Evolutionary conservation across 345 rosid species (phyloP).

Genomic region (Raphanus raphanistrum): DNA sequence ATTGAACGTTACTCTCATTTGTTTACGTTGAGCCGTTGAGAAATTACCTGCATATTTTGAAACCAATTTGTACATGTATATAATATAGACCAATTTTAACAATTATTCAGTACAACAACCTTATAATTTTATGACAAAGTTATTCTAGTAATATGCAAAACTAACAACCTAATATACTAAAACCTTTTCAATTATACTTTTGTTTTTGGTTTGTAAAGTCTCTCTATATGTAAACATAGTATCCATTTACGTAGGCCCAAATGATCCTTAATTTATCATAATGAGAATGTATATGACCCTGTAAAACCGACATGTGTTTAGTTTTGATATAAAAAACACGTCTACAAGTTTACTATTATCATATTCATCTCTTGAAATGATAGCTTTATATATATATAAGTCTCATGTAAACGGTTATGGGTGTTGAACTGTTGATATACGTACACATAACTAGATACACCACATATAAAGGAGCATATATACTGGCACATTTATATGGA

Average conservation of each 20-base stretch:
- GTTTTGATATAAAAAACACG: not conserved
- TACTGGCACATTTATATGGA: slow-evolving; percentile 16
- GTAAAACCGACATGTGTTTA: not conserved
- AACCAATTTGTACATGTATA: not conserved
- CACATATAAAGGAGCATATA: not conserved
- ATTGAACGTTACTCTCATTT: not conserved
- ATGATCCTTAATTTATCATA: not conserved
- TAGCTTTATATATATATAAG: not conserved
- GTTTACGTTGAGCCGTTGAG: not conserved
- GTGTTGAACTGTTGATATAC: not conserved
- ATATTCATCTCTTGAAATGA: not conserved
- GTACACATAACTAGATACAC: not conserved
- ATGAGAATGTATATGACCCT: not conserved
- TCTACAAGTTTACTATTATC: not conserved
- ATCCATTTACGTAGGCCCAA: not conserved
- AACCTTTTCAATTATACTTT: not conserved
- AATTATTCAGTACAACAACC: not conserved
- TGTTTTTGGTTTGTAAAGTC: not conserved
- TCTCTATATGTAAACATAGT: not conserved
- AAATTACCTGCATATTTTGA: not conserved
- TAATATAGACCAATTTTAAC: not conserved
- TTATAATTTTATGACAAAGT: not conserved
- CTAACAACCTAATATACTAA: not conserved
- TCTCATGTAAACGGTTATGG: not conserved
- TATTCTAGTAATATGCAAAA: not conserved